phyloP scores from a whole-genome alignment of 129 eudicot genomes.

The Pittosporum tobira region DNA sequence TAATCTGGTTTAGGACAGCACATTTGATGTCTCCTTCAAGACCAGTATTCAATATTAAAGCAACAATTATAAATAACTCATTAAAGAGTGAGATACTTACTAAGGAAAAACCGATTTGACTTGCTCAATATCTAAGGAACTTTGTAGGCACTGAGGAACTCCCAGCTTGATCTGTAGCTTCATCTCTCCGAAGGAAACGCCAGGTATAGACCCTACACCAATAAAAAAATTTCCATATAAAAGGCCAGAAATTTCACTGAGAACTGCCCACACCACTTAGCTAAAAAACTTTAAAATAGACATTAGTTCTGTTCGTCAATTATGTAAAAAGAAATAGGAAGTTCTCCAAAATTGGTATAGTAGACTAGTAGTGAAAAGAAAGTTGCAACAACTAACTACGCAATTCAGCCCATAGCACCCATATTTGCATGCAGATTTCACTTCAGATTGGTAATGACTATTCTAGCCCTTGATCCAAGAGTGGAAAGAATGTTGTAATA shows the following conservation, averaged over 20 bases:
- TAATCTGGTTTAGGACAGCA: neutral
- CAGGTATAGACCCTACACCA: conserved; percentile 75
- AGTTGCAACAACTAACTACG: no score
- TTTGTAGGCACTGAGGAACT: conserved; percentile 75
- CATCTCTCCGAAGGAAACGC: conserved; percentile 80
- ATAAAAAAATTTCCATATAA: neutral
- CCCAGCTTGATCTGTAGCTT: conserved; percentile 88
- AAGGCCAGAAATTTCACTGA: neutral
- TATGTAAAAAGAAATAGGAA: no score
- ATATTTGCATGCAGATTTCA: neutral
- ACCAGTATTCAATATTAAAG: conserved; percentile 7
- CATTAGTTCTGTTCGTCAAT: neutral
- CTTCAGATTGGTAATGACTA: neutral
- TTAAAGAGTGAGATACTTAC: conserved; percentile 34
- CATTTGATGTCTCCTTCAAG: neutral
- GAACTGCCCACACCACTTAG: neutral
- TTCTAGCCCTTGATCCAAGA: neutral
- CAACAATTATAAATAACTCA: neutral
- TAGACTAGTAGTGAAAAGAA: no score
- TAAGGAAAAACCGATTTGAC: conserved; percentile 95
- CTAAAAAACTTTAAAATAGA: neutral
- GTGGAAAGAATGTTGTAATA: no score
- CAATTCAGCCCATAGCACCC: neutral
- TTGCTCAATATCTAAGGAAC: conserved; percentile 66
- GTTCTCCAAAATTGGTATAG: no score